These are phyloP conservation scores for Achaetomiella virescens DNA, from an alignment of 495 filamentous ascomycete species.

Conservation along the genomic window DNA sequence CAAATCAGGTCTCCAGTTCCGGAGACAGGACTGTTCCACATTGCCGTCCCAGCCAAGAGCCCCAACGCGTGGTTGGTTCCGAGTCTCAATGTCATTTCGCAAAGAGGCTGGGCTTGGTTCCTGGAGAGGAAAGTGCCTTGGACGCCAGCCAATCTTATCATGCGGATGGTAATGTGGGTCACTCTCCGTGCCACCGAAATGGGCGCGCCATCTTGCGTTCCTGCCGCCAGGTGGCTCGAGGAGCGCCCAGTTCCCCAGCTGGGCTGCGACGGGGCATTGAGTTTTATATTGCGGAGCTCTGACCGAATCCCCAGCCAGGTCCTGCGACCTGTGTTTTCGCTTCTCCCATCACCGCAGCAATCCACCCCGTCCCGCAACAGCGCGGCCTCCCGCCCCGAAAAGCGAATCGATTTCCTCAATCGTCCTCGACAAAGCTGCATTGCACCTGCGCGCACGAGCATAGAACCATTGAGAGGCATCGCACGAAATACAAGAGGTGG, in stretches of 20 bases:
- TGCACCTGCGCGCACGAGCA: background rate
- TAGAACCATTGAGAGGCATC: background rate
- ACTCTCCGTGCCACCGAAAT: conserved; percentile 16
- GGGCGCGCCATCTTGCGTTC: conserved; percentile 25
- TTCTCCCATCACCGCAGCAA: conserved; percentile 25
- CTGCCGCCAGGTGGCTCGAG: conserved; percentile 20
- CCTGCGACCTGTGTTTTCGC: conserved; percentile 1
- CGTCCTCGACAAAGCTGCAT: background rate
- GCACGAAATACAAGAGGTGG: conserved; percentile 3
- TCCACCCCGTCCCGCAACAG: conserved; percentile 8
- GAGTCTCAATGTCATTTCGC: conserved; percentile 24
- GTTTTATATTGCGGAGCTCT: conserved; percentile 30
- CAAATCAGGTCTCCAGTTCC: background rate
- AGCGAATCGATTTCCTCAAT: conserved; percentile 3
- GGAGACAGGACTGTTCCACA: background rate
- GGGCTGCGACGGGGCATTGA: conserved; percentile 22
- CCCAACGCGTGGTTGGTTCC: conserved; percentile 11
- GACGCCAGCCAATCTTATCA: conserved; percentile 12
- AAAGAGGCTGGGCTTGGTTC: conserved; percentile 22
- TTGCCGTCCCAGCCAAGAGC: background rate
- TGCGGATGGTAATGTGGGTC: conserved; percentile 12
- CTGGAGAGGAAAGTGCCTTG: conserved; percentile 13
- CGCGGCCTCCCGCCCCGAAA: background rate
- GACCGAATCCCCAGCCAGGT: conserved; percentile 3
- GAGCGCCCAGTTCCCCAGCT: conserved; percentile 7